These are phyloP conservation scores for Chrysanthemum lavandulifolium DNA, from an alignment of 129 eudicot genomes.

Conservation along the genomic window DNA sequence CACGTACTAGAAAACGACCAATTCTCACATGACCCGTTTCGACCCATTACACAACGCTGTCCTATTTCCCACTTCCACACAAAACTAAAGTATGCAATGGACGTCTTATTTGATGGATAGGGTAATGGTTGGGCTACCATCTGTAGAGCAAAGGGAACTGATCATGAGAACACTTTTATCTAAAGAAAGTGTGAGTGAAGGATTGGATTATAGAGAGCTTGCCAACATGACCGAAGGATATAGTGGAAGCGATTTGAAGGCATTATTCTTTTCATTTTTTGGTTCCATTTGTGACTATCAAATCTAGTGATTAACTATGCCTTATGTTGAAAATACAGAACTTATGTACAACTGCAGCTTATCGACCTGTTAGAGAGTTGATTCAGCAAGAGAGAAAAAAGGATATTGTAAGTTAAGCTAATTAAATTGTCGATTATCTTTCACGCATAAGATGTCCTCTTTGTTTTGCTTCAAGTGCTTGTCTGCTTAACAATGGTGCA, in stretches of 20 bases:
- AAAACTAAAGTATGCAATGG: not conserved
- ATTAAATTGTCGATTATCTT: not conserved
- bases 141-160: conserved; percentile 73
- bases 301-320: not conserved
- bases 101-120: conserved; percentile 39
- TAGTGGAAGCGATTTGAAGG: conserved; percentile 94
- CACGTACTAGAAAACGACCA: too few species aligned
- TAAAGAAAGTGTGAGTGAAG: conserved; percentile 64
- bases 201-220: conserved; percentile 65
- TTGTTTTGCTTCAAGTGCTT: not conserved
- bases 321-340: conserved; percentile 47
- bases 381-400: conserved; percentile 82
- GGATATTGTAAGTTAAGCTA: conserved; percentile 54
- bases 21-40: not conserved
- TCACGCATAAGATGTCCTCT: not conserved
- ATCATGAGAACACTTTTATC: conserved; percentile 74
- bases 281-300: not conserved
- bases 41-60: not conserved
- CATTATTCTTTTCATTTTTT: conserved; percentile 13
- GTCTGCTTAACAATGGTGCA: conserved; percentile 4
- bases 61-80: not conserved
- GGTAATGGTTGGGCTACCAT: conserved; percentile 89
- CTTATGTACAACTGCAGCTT: conserved; percentile 93
- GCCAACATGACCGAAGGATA: conserved; percentile 92
- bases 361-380: conserved; percentile 92